Evolutionary conservation across 2,329 filamentous ascomycete species (phyloP).

Genomic region (Venturia aucupariae): DNA sequence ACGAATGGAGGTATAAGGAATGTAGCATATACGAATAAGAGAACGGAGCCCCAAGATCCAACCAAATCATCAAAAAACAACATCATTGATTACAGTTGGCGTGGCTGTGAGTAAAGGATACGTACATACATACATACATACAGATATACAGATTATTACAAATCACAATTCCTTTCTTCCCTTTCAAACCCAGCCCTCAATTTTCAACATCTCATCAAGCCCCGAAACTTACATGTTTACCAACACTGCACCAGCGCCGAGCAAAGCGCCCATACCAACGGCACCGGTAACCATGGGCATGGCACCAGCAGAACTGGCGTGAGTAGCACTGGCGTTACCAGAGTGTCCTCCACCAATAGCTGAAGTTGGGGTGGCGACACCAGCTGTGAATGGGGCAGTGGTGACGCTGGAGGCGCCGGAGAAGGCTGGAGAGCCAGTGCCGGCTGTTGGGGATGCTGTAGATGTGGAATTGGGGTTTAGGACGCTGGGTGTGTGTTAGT

Average conservation of each 20-base stretch:
- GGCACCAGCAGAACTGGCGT: slow-evolving; percentile 18
- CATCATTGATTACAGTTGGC: too few species aligned
- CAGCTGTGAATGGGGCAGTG: slow-evolving; percentile 42
- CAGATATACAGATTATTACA: too few species aligned
- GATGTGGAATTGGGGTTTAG: slow-evolving; percentile 44
- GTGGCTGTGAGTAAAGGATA: too few species aligned
- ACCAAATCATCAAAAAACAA: too few species aligned
- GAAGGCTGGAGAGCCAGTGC: slow-evolving; percentile 42
- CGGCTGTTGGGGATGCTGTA: slow-evolving; percentile 28
- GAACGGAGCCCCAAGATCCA: too few species aligned
- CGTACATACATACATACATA: too few species aligned
- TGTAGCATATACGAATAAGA: too few species aligned
- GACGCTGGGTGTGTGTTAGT: slow-evolving; percentile 31
- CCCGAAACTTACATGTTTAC: slow-evolving; percentile 15
- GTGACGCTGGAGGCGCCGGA: slow-evolving; percentile 38
- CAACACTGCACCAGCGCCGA: slow-evolving; percentile 30
- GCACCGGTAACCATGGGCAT: slow-evolving; percentile 24
- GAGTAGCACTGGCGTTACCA: slow-evolving; percentile 19
- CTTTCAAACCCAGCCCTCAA: too few species aligned
- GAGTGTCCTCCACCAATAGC: slow-evolving; percentile 21
- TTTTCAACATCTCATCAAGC: too few species aligned
- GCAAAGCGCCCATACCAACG: slow-evolving; percentile 34
- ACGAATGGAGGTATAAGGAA: too few species aligned
- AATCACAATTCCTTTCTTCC: too few species aligned
- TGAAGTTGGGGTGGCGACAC: slow-evolving; percentile 33